Evolutionary conservation across 176 grass and related monocot genomes (phyloP), one percentile per base, ranked within the genome.

Genomic region (Avena insularis): DNA sequence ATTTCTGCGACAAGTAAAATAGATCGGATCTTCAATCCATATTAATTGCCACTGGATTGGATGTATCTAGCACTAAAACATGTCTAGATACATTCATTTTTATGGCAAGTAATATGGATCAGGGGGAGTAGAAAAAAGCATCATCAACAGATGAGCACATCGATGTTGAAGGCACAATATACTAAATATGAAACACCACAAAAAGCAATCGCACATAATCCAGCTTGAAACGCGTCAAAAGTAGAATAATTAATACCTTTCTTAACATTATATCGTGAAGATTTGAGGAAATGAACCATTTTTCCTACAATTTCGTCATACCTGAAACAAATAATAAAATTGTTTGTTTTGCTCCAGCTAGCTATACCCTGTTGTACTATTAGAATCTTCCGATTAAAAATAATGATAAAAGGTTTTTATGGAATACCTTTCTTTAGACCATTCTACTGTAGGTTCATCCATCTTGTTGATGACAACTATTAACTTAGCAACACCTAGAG

Each of bases 251-350:
- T 81, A 33, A 27, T 71, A 88, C 95, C 93, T 94, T 98, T 98
- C 65, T 95, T 98, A 43, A 95, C 89, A 87, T 98, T 95, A 78
- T 98, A 98, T 64, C 96, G 93, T 50, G 93, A 98, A 79, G 86
- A 86, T 76, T 47, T 92, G 27, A 98, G 92, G 43, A 98, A 96
- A 62, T 91, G 91, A 82, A 79, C 66, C 88, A 98, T 94, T 88
- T 98, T 98, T 16, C 31, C 79, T 82, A 96, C 96, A 49, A 98
- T 96, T 74, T 98, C 96, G 92, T 98, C 90, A 59, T 92, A 98
- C 60, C 93, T 98, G 77, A 83, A 87, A 78, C 43, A 50, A 45
- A 56, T 72, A 88, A 45, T 12, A 87, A 53, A 43, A 51, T 86
- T 25, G 9, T 81, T 43, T 73, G 86, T 68, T 77, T 81, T 45